Conservation (phyloP, 1,284 basidiomycete species). For the Austroboletus sp. region DNA sequence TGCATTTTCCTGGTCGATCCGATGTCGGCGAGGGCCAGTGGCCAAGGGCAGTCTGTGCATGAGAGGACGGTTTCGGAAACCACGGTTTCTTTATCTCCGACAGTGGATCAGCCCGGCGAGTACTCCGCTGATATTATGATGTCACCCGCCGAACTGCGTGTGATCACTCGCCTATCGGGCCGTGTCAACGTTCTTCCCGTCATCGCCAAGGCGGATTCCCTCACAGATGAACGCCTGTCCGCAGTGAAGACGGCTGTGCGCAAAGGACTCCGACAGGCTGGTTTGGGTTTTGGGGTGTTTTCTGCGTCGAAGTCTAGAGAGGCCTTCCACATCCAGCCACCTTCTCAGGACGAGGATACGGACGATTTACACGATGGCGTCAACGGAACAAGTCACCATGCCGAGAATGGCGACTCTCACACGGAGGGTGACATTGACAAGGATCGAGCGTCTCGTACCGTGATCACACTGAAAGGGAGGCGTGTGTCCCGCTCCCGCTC, state of each 20-base stretch:
- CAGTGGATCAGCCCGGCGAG: conserved; percentile 39
- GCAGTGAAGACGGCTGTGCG: conserved; percentile 63
- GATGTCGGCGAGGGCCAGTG: conserved; percentile 46
- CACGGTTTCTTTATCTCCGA: conserved; percentile 47
- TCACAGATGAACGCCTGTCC: conserved; percentile 64
- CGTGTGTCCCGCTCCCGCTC: conserved; percentile 60
- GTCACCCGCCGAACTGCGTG: conserved; percentile 68
- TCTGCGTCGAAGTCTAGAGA: conserved; percentile 36
- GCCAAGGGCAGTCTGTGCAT: conserved; percentile 44
- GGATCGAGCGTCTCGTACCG: conserved; percentile 55
- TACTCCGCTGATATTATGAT: conserved; percentile 48
- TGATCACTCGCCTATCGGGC: conserved; percentile 63
- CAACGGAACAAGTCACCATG: conserved; percentile 23
- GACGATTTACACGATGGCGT: conserved; percentile 22
- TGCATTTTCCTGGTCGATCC: conserved; percentile 81
- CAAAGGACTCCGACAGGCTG: conserved; percentile 53
- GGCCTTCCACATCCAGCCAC: conserved; percentile 9
- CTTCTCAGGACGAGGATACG: conserved; percentile 18
- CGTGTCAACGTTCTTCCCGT: conserved; percentile 73
- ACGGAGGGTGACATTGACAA: conserved; percentile 38
- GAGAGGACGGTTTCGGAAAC: conserved; percentile 53
- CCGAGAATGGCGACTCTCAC: conserved; percentile 26
- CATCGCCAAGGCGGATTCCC: conserved; percentile 66
- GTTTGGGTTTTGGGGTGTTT: conserved; percentile 68
- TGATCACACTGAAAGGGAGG: conserved; percentile 55